Percentiles rank a stretch among this genome's conserved stretches.
phyloP scores from a whole-genome alignment of 345 rosid genomes.

The Cardamine resedifolia region DNA sequence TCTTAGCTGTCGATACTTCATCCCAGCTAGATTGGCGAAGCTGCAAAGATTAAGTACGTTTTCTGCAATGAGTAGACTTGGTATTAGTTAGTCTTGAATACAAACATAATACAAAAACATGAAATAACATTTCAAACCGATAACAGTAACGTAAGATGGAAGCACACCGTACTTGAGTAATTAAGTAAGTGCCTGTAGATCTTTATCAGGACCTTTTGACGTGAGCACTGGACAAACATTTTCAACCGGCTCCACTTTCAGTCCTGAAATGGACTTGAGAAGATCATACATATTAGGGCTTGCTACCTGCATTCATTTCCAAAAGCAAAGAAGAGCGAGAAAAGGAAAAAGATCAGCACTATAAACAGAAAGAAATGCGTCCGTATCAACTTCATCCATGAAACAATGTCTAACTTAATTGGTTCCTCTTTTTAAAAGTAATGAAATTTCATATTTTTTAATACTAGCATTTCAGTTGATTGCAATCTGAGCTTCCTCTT shows the following conservation, averaged over 20 bases:
- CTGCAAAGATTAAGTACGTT: slow-evolving; percentile 82
- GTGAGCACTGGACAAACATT: too few species aligned
- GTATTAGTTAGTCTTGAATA: slow-evolving; percentile 32
- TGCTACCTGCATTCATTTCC: slow-evolving; percentile 63
- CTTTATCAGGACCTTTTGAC: too few species aligned
- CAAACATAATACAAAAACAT: neutral
- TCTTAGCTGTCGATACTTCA: too few species aligned
- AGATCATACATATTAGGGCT: too few species aligned
- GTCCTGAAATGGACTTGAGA: too few species aligned
- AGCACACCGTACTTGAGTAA: slow-evolving; percentile 65
- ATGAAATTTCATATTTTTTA: too few species aligned
- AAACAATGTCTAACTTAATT: slow-evolving; percentile 38
- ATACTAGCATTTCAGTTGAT: too few species aligned
- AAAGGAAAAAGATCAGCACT: neutral
- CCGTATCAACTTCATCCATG: slow-evolving; percentile 91
- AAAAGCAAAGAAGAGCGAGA: slow-evolving; percentile 17
- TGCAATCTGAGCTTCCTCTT: too few species aligned
- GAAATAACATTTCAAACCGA: neutral
- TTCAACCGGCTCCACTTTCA: too few species aligned
- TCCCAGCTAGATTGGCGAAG: slow-evolving; percentile 71
- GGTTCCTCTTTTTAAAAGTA: slow-evolving; percentile 28
- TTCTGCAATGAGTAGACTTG: slow-evolving; percentile 59
- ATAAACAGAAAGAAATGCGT: too few species aligned
- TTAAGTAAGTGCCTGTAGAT: slow-evolving; percentile 91
- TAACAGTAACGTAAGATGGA: too few species aligned